Base-by-base conservation (phyloP, 202 grass and related monocot species). In the Bolboschoenoplectus hybrid region DNA sequence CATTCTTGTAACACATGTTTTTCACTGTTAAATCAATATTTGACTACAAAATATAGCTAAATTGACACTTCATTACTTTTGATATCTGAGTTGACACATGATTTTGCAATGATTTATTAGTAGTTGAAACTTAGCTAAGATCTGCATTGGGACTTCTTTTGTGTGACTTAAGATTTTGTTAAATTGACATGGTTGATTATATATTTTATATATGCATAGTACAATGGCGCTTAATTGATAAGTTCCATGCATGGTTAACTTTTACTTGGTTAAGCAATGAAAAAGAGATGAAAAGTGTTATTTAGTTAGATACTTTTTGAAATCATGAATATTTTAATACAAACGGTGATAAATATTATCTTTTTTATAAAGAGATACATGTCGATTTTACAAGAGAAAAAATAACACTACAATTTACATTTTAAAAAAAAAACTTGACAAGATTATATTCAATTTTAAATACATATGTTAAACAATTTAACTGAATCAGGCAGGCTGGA, bases 231-330 rank as follows among this genome's bases (percentile, higher is more conserved):
- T 57, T 17, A 17, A 16, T 16, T 60, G 16, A n/a, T n/a, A n/a
- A 60, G 56, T n/a, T 60, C n/a, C 56, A 60, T 60, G 56, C 56
- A 60, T 60, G 56, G 56, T 60, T 60, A 60, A 60, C 16, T n/a
- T 60, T 19, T n/a, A n/a, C 12, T 2, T 10, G 1, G 53, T 1
- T 6, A 2, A 3, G 5, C 56, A 58, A 58, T 58, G 55, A 58
- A 17, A 4, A n/a, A 26, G 14, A n/a, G 6, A 60, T 60, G 17
- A 60, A 19, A 60, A 16, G 16, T 1, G 11, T 56, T 2, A 56
- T 56, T 44, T 44, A 44, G 43, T 44, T 44, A 44, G 43, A 5
- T 44, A 5, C 3, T 44, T 44, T 44, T 44, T 44, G 43, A 5
- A 44, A 44, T 44, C 43, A 44, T 44, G 5, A 44, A 5, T 26